These are phyloP conservation scores for Stemphylium beticola DNA, from an alignment of 2,329 filamentous ascomycete species.

Conservation along the genomic window DNA sequence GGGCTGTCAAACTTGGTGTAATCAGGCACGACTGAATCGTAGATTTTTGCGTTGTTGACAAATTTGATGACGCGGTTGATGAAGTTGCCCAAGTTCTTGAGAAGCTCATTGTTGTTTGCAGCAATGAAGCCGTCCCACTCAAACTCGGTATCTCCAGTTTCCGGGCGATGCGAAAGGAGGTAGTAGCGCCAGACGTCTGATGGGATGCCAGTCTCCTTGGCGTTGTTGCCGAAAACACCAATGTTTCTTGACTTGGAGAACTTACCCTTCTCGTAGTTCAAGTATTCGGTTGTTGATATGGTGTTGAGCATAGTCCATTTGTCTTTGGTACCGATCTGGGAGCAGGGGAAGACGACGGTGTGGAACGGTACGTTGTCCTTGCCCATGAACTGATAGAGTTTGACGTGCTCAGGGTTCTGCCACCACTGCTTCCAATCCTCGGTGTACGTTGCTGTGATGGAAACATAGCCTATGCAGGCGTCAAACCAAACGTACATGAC, in stretches of 20 bases:
- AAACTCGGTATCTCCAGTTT: constrained; percentile 86
- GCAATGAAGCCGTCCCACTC: constrained; percentile 85
- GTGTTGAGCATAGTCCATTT: constrained; percentile 91
- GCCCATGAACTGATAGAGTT: constrained; percentile 90
- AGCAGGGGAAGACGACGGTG: constrained; percentile 88
- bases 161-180: constrained; percentile 82
- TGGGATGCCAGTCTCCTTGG: constrained; percentile 82
- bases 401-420: constrained; percentile 85
- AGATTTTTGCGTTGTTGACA: constrained; percentile 74
- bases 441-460: constrained; percentile 90
- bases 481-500: constrained; percentile 96
- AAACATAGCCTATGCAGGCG: constrained; percentile 92
- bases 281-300: constrained; percentile 82
- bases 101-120: constrained; percentile 87
- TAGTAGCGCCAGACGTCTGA: constrained; percentile 95
- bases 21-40: constrained; percentile 72
- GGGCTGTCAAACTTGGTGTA: constrained; percentile 61
- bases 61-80: constrained; percentile 68
- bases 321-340: constrained; percentile 81
- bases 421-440: constrained; percentile 93
- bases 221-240: constrained; percentile 90
- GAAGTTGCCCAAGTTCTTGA: constrained; percentile 71
- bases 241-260: constrained; percentile 91
- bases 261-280: constrained; percentile 62
- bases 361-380: constrained; percentile 91